Evolutionary conservation across 768 basidiomycete species (phyloP).

Genomic region (Steccherinum ochraceum): DNA sequence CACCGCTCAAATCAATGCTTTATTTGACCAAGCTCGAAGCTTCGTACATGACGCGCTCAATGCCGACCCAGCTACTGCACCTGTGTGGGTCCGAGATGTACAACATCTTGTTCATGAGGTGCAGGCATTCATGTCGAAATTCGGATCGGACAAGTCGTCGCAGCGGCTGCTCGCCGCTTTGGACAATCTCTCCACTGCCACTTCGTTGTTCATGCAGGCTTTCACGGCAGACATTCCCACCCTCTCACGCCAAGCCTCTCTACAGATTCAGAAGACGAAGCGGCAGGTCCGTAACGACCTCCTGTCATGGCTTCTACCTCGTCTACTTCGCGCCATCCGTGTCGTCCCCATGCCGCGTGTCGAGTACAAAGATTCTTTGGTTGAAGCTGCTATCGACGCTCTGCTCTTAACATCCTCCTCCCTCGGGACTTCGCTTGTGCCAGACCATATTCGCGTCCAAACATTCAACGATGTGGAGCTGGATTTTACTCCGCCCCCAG

Average conservation of each 20-base stretch:
- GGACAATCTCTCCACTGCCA: background rate
- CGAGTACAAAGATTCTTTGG: constrained; percentile 9
- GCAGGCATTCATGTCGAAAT: constrained; percentile 10
- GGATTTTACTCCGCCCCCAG: constrained; percentile 7
- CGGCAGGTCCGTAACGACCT: constrained; percentile 7
- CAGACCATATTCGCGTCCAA: constrained; percentile 16
- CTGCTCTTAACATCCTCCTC: too few relatives aligned
- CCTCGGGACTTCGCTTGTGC: too few relatives aligned
- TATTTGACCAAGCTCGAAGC: constrained; percentile 14
- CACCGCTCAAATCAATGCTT: constrained; percentile 1
- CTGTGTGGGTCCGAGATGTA: constrained; percentile 8
- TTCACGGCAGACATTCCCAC: background rate
- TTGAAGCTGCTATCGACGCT: constrained; percentile 21
- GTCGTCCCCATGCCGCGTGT: constrained; percentile 23
- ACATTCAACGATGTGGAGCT: constrained; percentile 19
- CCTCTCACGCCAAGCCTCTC: too few relatives aligned
- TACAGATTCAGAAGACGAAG: constrained; percentile 1
- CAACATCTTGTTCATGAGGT: constrained; percentile 11
- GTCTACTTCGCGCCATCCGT: constrained; percentile 14
- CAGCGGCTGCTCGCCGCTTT: constrained; percentile 12
- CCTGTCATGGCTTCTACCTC: constrained; percentile 20
- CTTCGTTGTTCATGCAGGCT: constrained; percentile 3
- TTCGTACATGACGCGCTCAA: constrained; percentile 6
- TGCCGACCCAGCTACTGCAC: background rate
- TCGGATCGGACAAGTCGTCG: constrained; percentile 14